Evolutionary conservation across 768 basidiomycete species (phyloP).

Genomic region (Mycena albidolilacea): DNA sequence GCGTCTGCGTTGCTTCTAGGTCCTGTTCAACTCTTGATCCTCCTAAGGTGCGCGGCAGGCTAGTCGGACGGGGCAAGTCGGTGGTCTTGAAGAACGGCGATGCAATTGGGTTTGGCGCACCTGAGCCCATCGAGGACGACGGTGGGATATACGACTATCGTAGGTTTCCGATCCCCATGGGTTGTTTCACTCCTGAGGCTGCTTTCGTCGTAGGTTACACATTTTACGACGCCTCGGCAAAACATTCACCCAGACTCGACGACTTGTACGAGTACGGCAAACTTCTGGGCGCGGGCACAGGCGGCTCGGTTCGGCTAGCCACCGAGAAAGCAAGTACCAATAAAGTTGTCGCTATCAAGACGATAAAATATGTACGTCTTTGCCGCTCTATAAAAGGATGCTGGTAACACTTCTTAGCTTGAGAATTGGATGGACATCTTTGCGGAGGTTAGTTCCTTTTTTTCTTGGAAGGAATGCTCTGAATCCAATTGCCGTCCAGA

Average conservation of each 20-base stretch:
- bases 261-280: background rate
- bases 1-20: background rate
- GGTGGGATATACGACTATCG: constrained; percentile 28
- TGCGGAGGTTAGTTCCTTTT: constrained; percentile 13
- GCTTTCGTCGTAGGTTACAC: constrained; percentile 13
- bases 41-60: constrained; percentile 15
- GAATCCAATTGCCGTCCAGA: constrained; percentile 2
- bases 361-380: constrained; percentile 24
- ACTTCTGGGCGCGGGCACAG: constrained; percentile 23
- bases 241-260: background rate
- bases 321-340: background rate
- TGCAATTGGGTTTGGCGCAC: constrained; percentile 35
- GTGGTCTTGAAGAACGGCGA: constrained; percentile 4
- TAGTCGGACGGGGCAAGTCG: background rate
- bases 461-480: background rate
- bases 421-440: background rate
- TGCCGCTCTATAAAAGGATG: background rate
- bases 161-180: background rate
- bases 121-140: background rate
- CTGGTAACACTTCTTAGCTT: background rate
- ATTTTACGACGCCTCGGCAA: constrained; percentile 17
- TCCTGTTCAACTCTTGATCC: background rate
- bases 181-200: background rate
- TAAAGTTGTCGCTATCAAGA: constrained; percentile 33
- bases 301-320: constrained; percentile 20